Conservation (phyloP, 75 land plant genomes). For the Pseudotsuga menziesii region DNA sequence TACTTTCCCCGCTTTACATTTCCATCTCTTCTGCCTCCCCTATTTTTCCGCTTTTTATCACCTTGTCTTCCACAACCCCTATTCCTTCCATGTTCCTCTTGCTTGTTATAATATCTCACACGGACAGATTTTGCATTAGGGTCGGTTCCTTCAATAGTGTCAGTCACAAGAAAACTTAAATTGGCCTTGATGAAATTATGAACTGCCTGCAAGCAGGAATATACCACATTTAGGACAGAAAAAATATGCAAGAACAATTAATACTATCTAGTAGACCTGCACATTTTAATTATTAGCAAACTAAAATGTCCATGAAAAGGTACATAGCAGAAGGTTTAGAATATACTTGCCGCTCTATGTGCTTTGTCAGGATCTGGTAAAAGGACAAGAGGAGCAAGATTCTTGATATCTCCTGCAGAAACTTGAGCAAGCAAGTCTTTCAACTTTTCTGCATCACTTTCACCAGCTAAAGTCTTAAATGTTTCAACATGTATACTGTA, state of each 20-base stretch:
- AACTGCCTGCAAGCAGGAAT: slow-evolving; percentile 46
- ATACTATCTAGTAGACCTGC: neutral
- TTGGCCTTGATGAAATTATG: slow-evolving; percentile 85
- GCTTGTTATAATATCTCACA: slow-evolving; percentile 38
- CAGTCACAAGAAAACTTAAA: slow-evolving; percentile 74
- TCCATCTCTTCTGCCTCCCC: slow-evolving; percentile 40
- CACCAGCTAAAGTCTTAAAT: slow-evolving; percentile 68
- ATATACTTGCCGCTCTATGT: slow-evolving; percentile 61
- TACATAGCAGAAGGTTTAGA: neutral
- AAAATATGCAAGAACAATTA: neutral
- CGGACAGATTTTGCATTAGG: slow-evolving; percentile 68
- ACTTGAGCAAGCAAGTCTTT: slow-evolving; percentile 51
- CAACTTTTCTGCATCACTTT: slow-evolving; percentile 51
- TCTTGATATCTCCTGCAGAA: slow-evolving; percentile 23
- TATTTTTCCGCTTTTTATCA: slow-evolving; percentile 6
- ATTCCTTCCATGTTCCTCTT: slow-evolving; percentile 6
- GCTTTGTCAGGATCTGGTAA: slow-evolving; percentile 68
- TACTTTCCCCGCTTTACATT: slow-evolving; percentile 24
- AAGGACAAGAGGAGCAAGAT: slow-evolving; percentile 51
- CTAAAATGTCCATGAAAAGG: neutral
- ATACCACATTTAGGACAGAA: neutral
- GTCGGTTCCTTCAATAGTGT: slow-evolving; percentile 76
- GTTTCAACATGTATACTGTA: slow-evolving; percentile 47
- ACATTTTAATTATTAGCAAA: neutral
- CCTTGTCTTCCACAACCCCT: neutral